Conservation (phyloP, 345 rosid genomes). For the Salix viminalis region DNA sequence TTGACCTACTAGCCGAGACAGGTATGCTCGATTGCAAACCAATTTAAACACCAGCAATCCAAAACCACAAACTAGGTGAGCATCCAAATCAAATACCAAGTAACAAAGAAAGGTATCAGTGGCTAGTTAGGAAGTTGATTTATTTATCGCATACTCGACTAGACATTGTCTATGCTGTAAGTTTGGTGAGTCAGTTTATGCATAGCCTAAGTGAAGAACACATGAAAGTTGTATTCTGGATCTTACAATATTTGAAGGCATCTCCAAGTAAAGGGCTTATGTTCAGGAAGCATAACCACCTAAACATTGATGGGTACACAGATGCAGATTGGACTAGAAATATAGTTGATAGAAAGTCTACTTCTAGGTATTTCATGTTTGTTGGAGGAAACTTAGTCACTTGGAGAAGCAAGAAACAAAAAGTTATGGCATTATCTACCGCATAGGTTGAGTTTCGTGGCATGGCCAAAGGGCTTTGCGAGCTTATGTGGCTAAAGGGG, state of each 20-base stretch:
- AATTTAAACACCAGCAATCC: not conserved
- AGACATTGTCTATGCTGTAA: too few species aligned
- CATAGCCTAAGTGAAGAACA: not conserved
- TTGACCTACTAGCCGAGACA: not conserved
- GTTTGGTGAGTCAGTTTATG: not conserved
- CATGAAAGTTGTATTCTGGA: not conserved
- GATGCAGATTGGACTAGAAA: not conserved
- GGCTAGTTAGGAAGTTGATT: too few species aligned
- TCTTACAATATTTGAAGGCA: not conserved
- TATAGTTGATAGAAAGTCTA: not conserved
- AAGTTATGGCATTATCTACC: not conserved
- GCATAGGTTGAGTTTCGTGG: not conserved
- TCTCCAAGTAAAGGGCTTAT: not conserved
- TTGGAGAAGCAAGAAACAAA: not conserved
- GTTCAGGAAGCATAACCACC: not conserved
- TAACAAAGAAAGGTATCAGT: not conserved
- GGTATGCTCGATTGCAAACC: not conserved
- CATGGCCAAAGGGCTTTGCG: not conserved
- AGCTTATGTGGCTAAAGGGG: not conserved
- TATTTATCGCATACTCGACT: too few species aligned
- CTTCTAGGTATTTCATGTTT: too few species aligned
- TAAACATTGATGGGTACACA: not conserved
- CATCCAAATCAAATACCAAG: not conserved
- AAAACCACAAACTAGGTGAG: not conserved
- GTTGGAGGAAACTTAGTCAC: not conserved